phyloP scores from a whole-genome alignment of 768 basidiomycete species.

The Strobilomyces echinocephalus region DNA sequence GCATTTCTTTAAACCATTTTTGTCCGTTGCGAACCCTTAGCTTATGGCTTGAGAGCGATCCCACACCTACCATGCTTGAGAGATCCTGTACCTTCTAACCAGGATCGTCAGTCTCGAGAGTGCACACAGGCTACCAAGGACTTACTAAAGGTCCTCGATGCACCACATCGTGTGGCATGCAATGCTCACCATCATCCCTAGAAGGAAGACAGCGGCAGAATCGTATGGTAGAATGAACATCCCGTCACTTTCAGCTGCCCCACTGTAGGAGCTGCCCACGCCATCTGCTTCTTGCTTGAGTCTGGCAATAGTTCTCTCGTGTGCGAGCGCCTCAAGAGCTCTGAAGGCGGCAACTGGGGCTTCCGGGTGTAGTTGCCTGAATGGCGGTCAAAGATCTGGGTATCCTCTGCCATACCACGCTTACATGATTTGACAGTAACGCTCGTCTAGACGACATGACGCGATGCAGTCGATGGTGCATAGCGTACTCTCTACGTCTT shows the following conservation, averaged over 20 bases:
- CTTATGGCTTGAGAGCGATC: too few relatives aligned
- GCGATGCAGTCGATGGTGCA: slow-evolving; percentile 94
- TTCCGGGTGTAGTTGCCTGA: slow-evolving; percentile 72
- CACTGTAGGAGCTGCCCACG: slow-evolving; percentile 31
- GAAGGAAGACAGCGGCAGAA: slow-evolving; percentile 88
- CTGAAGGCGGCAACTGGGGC: slow-evolving; percentile 80
- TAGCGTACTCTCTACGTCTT: slow-evolving; percentile 89
- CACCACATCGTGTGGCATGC: slow-evolving; percentile 68
- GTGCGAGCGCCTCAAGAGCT: slow-evolving; percentile 85
- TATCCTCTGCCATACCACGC: slow-evolving; percentile 27
- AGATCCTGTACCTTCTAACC: too few relatives aligned
- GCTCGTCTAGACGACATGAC: slow-evolving; percentile 88
- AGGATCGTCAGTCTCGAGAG: not conserved
- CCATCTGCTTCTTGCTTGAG: slow-evolving; percentile 70
- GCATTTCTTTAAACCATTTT: too few relatives aligned
- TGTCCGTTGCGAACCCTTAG: too few relatives aligned
- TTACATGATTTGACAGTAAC: slow-evolving; percentile 91
- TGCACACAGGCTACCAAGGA: not conserved
- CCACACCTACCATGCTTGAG: too few relatives aligned
- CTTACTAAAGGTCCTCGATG: slow-evolving; percentile 87
- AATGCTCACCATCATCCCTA: slow-evolving; percentile 94
- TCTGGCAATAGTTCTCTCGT: slow-evolving; percentile 80
- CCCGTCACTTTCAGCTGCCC: slow-evolving; percentile 37
- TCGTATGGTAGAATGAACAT: slow-evolving; percentile 78
- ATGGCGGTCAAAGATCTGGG: slow-evolving; percentile 7